Evolutionary conservation across 2,329 filamentous ascomycete species (phyloP).

Genomic region (Biscogniauxia mediterranea): DNA sequence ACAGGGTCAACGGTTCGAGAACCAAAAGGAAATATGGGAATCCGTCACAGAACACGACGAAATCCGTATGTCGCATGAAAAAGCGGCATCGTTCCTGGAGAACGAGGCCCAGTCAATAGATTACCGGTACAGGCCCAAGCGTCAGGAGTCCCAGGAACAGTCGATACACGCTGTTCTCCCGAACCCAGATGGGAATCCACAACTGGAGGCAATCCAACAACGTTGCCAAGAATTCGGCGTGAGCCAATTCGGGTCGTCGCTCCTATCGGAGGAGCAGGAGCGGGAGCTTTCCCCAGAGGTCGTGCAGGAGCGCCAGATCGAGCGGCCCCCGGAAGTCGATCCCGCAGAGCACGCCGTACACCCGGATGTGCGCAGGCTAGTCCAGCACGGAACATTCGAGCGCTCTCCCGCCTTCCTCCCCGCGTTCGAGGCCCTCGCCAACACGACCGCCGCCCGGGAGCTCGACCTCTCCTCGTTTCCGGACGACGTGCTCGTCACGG

Average conservation of each 20-base stretch:
- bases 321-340: constrained; percentile 42
- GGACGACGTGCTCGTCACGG: constrained; percentile 14
- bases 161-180: background rate
- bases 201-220: constrained; percentile 27
- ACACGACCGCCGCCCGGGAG: constrained; percentile 39
- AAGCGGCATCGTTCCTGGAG: constrained; percentile 50
- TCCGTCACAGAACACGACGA: background rate
- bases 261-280: constrained; percentile 65
- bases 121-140: constrained; percentile 42
- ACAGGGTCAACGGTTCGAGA: constrained; percentile 53
- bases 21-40: constrained; percentile 39
- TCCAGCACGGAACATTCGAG: constrained; percentile 34
- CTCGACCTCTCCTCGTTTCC: constrained; percentile 40
- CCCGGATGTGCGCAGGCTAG: constrained; percentile 40
- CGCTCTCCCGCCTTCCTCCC: constrained; percentile 37
- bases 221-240: constrained; percentile 39
- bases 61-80: constrained; percentile 17
- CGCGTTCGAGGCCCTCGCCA: constrained; percentile 44
- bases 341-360: constrained; percentile 45
- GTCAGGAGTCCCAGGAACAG: constrained; percentile 3
- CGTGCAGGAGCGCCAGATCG: constrained; percentile 40
- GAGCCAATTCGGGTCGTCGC: constrained; percentile 29
- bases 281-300: constrained; percentile 64
- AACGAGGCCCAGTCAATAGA: constrained; percentile 52
- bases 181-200: constrained; percentile 19